Evolutionary conservation across 345 rosid genomes (phyloP).

Genomic region (Camelina hispida): DNA sequence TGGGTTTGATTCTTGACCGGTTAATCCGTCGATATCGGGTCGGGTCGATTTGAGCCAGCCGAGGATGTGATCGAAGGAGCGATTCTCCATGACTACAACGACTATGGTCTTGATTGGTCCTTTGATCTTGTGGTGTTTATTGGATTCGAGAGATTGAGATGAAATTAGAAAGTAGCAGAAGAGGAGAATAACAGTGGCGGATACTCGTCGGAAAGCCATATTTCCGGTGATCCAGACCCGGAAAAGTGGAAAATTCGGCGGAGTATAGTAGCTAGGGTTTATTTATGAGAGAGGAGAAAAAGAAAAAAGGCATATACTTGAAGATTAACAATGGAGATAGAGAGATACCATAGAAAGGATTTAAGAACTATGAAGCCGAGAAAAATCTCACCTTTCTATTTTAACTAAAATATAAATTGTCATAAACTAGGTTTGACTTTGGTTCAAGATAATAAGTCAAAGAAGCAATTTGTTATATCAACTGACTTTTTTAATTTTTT

Average conservation of each 20-base stretch:
- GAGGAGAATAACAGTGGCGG: slow-evolving; percentile 40
- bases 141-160: slow-evolving; percentile 55
- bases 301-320: slow-evolving; percentile 18
- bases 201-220: slow-evolving; percentile 56
- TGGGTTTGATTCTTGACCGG: slow-evolving; percentile 73
- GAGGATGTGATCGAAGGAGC: slow-evolving; percentile 90
- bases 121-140: slow-evolving; percentile 55
- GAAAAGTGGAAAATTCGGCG: not conserved
- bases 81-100: slow-evolving; percentile 94
- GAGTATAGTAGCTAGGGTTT: not conserved
- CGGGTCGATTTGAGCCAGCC: slow-evolving; percentile 95
- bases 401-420: not conserved
- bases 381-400: not conserved
- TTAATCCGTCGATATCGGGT: slow-evolving; percentile 87
- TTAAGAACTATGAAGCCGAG: not conserved
- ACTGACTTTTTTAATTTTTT: too few species aligned
- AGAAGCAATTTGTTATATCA: not conserved
- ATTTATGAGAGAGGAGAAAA: slow-evolving; percentile 1
- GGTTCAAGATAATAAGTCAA: not conserved
- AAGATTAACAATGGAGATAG: slow-evolving; percentile 29
- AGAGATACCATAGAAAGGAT: not conserved
- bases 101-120: slow-evolving; percentile 97
- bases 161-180: slow-evolving; percentile 62
- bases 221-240: slow-evolving; percentile 15
- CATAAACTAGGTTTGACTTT: slow-evolving; percentile 17